Percentiles rank a stretch among this genome's conserved stretches.
Evolutionary conservation across 352 stramenopile species (phyloP).

Genomic region (Pythium angustatum): DNA sequence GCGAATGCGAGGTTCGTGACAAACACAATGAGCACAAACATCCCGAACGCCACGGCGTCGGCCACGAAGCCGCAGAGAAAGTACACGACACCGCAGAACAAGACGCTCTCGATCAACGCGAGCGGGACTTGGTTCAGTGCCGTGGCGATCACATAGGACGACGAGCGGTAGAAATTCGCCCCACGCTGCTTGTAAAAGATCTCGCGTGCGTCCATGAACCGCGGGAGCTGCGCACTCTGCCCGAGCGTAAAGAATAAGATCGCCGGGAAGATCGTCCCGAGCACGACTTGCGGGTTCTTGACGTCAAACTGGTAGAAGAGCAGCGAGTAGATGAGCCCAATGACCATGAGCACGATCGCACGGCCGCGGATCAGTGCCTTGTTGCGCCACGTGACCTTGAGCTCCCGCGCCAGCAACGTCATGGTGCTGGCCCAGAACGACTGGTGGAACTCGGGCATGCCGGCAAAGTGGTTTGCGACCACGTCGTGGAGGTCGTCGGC

Average conservation of each 20-base stretch:
- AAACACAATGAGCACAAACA: conserved; percentile 40
- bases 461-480: conserved; percentile 75
- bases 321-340: conserved; percentile 43
- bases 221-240: conserved; percentile 73
- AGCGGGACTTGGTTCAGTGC: conserved; percentile 32
- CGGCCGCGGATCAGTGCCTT: conserved; percentile 35
- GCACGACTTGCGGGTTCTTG: conserved; percentile 34
- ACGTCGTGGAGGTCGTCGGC: conserved; percentile 81
- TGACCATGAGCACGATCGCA: conserved; percentile 41
- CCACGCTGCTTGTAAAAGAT: conserved; percentile 54
- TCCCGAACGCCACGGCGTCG: conserved; percentile 27
- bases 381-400: conserved; percentile 55
- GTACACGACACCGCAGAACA: conserved; percentile 53
- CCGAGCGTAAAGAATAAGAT: conserved; percentile 79
- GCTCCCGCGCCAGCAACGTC: conserved; percentile 38
- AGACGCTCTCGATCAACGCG: conserved; percentile 29
- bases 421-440: conserved; percentile 13
- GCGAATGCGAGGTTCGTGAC: conserved; percentile 41
- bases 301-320: conserved; percentile 42
- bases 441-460: conserved; percentile 33
- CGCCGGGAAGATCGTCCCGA: conserved; percentile 76
- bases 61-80: conserved; percentile 30
- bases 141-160: conserved; percentile 60
- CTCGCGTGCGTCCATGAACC: conserved; percentile 52
- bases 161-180: conserved; percentile 66